Base-by-base conservation (phyloP, 192 early-diverging fungal genomes). In the Coemansia brasiliensis region DNA sequence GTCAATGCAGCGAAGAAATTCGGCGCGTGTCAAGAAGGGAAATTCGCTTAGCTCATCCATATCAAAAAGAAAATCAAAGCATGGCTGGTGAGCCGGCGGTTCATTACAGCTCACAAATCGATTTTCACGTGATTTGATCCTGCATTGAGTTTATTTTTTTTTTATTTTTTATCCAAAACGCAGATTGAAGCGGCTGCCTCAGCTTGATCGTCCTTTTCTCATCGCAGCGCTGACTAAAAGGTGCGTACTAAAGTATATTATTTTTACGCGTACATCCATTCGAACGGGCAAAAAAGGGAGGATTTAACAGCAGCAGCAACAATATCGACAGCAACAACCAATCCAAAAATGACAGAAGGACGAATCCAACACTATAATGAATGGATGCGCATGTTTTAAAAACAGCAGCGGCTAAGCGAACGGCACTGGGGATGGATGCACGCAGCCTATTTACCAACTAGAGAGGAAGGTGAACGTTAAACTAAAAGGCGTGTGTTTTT, bases 1-100 rank as follows among this genome's bases (percentile, higher is more conserved):
- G 25, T 49, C 44, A 5, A 63, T 43, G 35, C 69, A 55, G 11
- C 26, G 13, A n/a, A 21, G 32, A 42, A 71, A 71, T 45, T 64
- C 69, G 17, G 38, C 22, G 13, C 41, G 26, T 18, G 61, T 71
- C 45, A 71, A 40, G 26, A 39, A 64, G 12, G 69, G 69, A 53
- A 59, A 71, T 2, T 62, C 59, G 15, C 17, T 25, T 17, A 56
- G 32, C 10, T 32, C 17, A 21, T 45, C 38, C 42, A 45, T 9
- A 57, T 4, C 6, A 7, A 48, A n/a, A 6, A 8, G 18, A 0
- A 13, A 40, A n/a, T n/a, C n/a, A n/a, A 40, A 54, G 24, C 7
- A 35, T 48, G 15, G 42, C 16, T n/a, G 17, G 42, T 3, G 42
- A 20, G 42, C 42, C 42, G 42, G 2, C 18, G 42, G 39, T 8